Base-by-base conservation (phyloP, 495 filamentous ascomycete genomes). In the Xylaria scruposa region DNA sequence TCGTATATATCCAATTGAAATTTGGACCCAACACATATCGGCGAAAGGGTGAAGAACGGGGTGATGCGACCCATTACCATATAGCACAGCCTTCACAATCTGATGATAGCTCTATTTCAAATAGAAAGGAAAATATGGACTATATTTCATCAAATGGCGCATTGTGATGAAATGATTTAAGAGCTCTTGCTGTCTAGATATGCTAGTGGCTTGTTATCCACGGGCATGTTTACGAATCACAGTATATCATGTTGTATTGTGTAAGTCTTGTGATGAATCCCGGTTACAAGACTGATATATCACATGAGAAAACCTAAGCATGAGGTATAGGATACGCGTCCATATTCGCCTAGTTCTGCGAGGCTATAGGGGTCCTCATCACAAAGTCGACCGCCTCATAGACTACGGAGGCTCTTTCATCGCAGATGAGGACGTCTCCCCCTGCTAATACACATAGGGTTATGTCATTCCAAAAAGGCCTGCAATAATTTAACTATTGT, bases 1-100 rank as follows among this genome's bases (percentile, higher is more conserved):
- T 70, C 47, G 24, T 38, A 70, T 47, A 64, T 61, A 63, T 64
- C 59, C 46, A n/a, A 38, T 64, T 56, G 60, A 63, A 44, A 44
- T 64, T 64, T 29, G 60, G 53, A 70, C 46, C 36, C 33, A 15
- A 21, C 49, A 51, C 47, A 60, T 29, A 49, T 26, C 0, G 19
- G 38, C 19, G 54, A 31, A 46, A 68, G 38, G 36, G 49, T 24
- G 46, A 40, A 24, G 46, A 26, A 54, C n/a, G 33, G 33, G 36
- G 33, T 13, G 3, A 51, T 21, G 31, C 49, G 58, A 54, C 15
- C 46, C 56, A 36, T 64, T 36, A 31, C n/a, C 24, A 70, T 33
- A 19, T 17, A 26, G 24, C 53, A 5, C 21, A 21, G 26, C 36
- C 29, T 31, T 40, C 36, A 36, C 31, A 33, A 53, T 53, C 21